These are phyloP conservation scores for Adansonia rubrostipa DNA, from an alignment of 441 rosid genomes.

Conservation along the genomic window DNA sequence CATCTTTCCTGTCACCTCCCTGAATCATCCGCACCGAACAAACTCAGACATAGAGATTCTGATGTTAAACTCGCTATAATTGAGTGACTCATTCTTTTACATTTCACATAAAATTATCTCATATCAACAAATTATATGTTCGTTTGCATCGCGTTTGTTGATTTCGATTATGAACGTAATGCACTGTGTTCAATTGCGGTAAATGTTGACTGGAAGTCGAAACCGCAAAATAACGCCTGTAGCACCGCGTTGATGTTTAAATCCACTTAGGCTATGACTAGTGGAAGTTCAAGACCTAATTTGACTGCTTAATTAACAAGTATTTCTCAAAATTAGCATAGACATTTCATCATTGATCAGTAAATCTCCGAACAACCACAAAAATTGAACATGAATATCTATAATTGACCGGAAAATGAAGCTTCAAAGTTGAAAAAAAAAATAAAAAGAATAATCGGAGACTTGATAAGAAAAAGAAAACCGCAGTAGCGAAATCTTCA, in stretches of 20 bases:
- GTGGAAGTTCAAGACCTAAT: background rate
- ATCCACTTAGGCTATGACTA: no score
- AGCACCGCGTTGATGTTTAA: no score
- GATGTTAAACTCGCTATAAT: constrained; percentile 1
- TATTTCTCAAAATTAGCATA: background rate
- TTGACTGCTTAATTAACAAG: background rate
- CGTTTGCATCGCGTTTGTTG: no score
- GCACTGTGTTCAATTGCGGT: no score
- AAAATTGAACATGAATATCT: background rate
- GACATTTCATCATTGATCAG: background rate
- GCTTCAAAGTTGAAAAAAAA: background rate
- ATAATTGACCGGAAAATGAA: background rate
- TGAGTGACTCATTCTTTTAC: constrained; percentile 10
- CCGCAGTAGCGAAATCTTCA: constrained; percentile 99
- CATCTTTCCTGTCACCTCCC: constrained; percentile 99
- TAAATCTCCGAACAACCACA: background rate
- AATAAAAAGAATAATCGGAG: background rate
- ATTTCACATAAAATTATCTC: background rate
- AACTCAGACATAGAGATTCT: background rate
- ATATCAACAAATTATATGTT: background rate
- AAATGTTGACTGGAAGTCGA: no score
- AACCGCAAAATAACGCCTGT: no score
- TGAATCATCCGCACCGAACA: constrained; percentile 32
- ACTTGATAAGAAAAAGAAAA: constrained; percentile 21
- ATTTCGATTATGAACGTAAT: no score